Conservation (phyloP, 179 eudicot species). For the Beta corolliflora region DNA sequence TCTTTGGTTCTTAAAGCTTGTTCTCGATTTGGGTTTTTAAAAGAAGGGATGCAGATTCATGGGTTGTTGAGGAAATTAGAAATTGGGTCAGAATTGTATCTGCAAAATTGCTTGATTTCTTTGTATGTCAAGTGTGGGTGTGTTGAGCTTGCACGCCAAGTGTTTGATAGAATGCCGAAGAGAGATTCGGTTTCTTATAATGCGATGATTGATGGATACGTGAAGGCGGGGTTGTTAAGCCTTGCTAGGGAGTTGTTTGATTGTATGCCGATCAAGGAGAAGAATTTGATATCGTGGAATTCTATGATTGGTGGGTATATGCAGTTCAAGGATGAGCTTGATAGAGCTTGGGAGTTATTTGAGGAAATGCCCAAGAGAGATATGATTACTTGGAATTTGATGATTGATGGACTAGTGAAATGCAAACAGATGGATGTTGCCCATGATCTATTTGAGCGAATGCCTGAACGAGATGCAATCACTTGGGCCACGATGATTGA, state of each 20-base stretch:
- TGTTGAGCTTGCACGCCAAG: slow-evolving; percentile 48
- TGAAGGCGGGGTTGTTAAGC: slow-evolving; percentile 54
- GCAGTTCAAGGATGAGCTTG: slow-evolving; percentile 39
- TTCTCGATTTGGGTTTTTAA: slow-evolving; percentile 44
- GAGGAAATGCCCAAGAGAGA: slow-evolving; percentile 64
- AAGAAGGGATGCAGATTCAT: slow-evolving; percentile 77
- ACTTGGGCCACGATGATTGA: slow-evolving; percentile 78
- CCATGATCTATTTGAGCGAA: slow-evolving; percentile 44
- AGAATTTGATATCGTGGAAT: slow-evolving; percentile 74
- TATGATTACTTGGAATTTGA: slow-evolving; percentile 72
- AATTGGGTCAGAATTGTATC: slow-evolving; percentile 55
- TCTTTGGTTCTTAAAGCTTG: slow-evolving; percentile 73
- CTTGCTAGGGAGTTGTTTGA: slow-evolving; percentile 60
- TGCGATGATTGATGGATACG: slow-evolving; percentile 75
- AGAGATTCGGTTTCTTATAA: slow-evolving; percentile 68
- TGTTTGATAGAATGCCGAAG: slow-evolving; percentile 61
- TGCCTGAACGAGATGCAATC: slow-evolving; percentile 60
- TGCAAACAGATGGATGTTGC: slow-evolving; percentile 57
- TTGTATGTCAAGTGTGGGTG: slow-evolving; percentile 57
- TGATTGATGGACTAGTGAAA: slow-evolving; percentile 67
- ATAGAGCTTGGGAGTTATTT: slow-evolving; percentile 59
- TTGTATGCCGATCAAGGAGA: slow-evolving; percentile 45
- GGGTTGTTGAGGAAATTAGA: slow-evolving; percentile 58
- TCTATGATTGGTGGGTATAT: slow-evolving; percentile 65
- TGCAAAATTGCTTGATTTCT: slow-evolving; percentile 64